A percentile compares a stretch with the other conserved stretches of the same genome.
Conservation (phyloP, 2,329 filamentous ascomycete species). For the Colletotrichum echinochloae region DNA sequence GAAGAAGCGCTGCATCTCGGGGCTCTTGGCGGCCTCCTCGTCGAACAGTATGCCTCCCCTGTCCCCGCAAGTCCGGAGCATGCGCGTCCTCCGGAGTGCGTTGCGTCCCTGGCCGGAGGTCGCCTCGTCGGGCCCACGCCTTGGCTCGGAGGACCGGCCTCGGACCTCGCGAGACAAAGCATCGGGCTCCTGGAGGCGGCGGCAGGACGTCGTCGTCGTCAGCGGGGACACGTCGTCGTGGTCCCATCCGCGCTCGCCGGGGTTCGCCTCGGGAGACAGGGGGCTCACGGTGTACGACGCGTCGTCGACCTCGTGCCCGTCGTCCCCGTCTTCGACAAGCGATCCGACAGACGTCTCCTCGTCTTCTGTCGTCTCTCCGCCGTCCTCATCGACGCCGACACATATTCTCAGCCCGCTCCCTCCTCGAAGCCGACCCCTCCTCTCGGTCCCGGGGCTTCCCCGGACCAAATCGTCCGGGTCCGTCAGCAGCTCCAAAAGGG, state of each 20-base stretch:
- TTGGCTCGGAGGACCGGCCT: too few species aligned
- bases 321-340: not conserved
- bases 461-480: not conserved
- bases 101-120: not conserved
- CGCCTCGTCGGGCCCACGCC: not conserved
- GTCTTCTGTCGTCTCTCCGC: not conserved
- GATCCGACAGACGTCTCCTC: not conserved
- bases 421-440: not conserved
- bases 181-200: not conserved
- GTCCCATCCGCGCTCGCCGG: not conserved
- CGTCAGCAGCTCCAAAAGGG: conserved; percentile 18
- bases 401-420: conserved; percentile 22
- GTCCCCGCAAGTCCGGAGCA: not conserved
- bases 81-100: not conserved
- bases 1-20: conserved; percentile 2
- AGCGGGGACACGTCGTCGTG: not conserved
- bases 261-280: not conserved
- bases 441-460: not conserved
- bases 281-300: conserved; percentile 6
- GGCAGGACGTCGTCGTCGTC: not conserved
- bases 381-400: not conserved
- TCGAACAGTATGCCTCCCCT: not conserved
- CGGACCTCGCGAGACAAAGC: not conserved
- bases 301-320: not conserved
- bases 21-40: not conserved